Base-by-base conservation (phyloP, 352 stramenopile species). In the Elongisporangium undulatum region DNA sequence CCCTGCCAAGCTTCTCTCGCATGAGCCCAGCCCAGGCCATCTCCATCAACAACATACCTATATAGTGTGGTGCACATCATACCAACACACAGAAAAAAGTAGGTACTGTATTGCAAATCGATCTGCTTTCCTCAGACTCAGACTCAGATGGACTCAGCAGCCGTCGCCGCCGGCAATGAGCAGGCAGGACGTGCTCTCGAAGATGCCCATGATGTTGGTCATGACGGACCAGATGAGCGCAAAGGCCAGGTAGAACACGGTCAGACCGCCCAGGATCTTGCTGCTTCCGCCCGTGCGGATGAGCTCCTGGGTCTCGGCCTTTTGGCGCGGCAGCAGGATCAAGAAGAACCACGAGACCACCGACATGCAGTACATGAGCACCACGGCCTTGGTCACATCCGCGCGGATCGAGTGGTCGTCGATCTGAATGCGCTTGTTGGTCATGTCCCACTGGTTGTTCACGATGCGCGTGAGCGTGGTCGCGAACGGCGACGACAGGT, bases 191-290 rank as follows among this genome's bases (percentile, higher is more conserved):
- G 72, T 80, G 22, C 61, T 66, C 34, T 70, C 62, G 51, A 64
- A 75, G 15, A 78, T 78, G 15, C 63, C 69, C 61, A 79, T 66
- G 45, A 73, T 62, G 51, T 76, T 75, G 41, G 63, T 68, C 65
- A 67, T 74, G 9, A 78, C 29, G 1, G 72, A 77, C 64, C 72
- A 80, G 0, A 67, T 5, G 13, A 77, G 59, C 0, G 63, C 66
- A 34, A 77, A 65, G 0, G 50, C 34, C 4, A 82, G 22, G 52
- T 72, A 71, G 38, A 41, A 23, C 20, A 77, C 52, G 8, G 69
- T 76, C n/a, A 72, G 2, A 5, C 50, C 51, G 15, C 71, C 71
- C 3, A 72, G 53, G 7, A 74, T 19, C 26, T 74, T 73, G 56
- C 64, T 75, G 13, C 51, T 58, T 22, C 71, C 71, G 13, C 71